phyloP scores from a whole-genome alignment of 176 grass and related monocot species.

The Triticum turgidum region DNA sequence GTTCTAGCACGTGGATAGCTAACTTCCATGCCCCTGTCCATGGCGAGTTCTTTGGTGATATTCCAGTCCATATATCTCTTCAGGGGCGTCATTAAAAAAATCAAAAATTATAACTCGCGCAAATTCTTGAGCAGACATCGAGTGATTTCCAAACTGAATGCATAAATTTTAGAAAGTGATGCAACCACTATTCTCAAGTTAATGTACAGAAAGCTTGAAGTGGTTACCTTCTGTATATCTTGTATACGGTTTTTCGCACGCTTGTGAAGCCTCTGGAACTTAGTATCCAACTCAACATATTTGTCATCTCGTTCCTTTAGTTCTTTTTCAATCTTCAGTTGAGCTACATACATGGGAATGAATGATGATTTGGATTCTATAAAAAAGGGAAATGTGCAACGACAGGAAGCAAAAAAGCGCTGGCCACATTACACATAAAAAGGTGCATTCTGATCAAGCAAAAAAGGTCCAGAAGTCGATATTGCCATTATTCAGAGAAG shows the following conservation, averaged over 20 bases:
- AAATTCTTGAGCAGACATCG: neutral
- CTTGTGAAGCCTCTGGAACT: conserved; percentile 98
- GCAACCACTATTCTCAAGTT: conserved; percentile 1
- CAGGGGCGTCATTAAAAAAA: neutral
- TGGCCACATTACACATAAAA: neutral
- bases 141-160: neutral
- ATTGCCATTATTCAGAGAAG: conserved; percentile 10
- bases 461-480: conserved; percentile 5
- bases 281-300: conserved; percentile 85
- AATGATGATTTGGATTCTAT: conserved; percentile 55
- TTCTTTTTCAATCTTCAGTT: conserved; percentile 86
- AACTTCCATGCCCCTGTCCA: no score
- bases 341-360: conserved; percentile 68
- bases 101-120: neutral
- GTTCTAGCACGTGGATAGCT: no score
- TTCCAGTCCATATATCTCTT: no score
- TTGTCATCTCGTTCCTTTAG: conserved; percentile 93
- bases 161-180: neutral
- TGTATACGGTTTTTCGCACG: conserved; percentile 95
- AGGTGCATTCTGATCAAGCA: conserved; percentile 12
- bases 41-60: no score
- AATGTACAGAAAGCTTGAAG: conserved; percentile 6
- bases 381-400: neutral
- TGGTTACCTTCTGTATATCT: conserved; percentile 90
- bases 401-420: neutral